A percentile compares a stretch with the other conserved stretches of the same genome.
Conservation (phyloP, 495 filamentous ascomycete species). For the Trichoderma asperelloides region DNA sequence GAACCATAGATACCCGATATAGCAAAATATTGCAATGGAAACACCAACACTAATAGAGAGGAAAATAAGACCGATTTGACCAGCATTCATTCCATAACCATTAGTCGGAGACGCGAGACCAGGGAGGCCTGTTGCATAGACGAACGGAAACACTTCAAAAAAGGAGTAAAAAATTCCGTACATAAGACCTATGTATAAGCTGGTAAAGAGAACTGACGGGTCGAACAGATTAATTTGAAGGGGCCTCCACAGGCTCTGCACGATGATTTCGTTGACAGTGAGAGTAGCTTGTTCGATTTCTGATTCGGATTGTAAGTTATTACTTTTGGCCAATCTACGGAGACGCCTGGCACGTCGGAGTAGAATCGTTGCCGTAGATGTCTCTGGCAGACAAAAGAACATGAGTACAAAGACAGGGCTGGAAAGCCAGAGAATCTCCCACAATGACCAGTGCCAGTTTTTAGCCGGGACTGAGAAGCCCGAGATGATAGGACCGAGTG, state of each 20-base stretch:
- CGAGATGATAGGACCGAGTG: conserved; percentile 53
- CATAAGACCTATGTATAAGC: conserved; percentile 52
- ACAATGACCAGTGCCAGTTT: conserved; percentile 51
- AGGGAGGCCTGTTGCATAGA: conserved; percentile 34
- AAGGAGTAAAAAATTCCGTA: conserved; percentile 63
- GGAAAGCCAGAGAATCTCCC: conserved; percentile 45
- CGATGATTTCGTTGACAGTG: conserved; percentile 35
- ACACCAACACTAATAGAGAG: conserved; percentile 50
- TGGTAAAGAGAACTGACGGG: conserved; percentile 52
- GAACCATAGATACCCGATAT: conserved; percentile 42
- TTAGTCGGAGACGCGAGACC: conserved; percentile 19
- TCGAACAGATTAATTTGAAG: conserved; percentile 55
- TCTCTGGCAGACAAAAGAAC: conserved; percentile 38
- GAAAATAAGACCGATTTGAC: conserved; percentile 56
- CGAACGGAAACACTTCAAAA: conserved; percentile 66
- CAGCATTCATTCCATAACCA: conserved; percentile 52
- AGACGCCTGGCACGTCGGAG: conserved; percentile 30
- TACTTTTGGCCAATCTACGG: conserved; percentile 32
- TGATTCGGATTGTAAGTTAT: conserved; percentile 36
- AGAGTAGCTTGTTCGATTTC: conserved; percentile 45
- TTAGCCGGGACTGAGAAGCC: conserved; percentile 51
- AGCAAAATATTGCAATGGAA: conserved; percentile 43
- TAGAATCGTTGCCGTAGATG: conserved; percentile 37
- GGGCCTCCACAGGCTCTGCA: conserved; percentile 53
- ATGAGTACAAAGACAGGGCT: conserved; percentile 36